phyloP scores from a whole-genome alignment of 164 flowering plant genomes.

The Vitis cinerea region DNA sequence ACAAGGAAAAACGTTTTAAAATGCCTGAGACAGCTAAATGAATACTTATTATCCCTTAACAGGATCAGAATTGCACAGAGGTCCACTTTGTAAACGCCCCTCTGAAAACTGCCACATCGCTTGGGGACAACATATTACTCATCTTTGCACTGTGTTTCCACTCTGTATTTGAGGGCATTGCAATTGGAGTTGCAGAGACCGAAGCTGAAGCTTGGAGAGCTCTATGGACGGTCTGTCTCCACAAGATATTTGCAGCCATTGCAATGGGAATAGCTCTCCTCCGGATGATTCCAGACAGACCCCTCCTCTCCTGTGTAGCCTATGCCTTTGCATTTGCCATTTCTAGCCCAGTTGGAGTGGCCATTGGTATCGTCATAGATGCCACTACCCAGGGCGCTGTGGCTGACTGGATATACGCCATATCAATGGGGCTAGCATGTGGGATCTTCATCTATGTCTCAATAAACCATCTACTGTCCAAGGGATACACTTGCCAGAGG shows the following conservation, averaged over 20 bases:
- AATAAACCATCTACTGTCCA: conserved; percentile 59
- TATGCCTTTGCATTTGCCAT: conserved; percentile 76
- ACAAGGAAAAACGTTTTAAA: no score
- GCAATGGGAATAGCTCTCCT: conserved; percentile 84
- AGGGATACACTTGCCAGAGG: conserved; percentile 45
- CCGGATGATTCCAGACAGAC: conserved; percentile 65
- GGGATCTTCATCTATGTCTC: conserved; percentile 73
- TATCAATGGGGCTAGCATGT: conserved; percentile 76
- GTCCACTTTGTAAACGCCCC: conserved; percentile 11
- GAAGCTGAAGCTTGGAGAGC: conserved; percentile 73
- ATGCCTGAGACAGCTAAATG: not conserved
- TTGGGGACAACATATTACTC: conserved; percentile 63
- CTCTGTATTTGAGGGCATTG: conserved; percentile 78
- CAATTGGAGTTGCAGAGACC: conserved; percentile 75
- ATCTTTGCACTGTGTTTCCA: conserved; percentile 71
- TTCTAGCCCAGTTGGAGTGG: conserved; percentile 73
- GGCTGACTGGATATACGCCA: conserved; percentile 79
- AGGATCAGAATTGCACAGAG: conserved; percentile 17
- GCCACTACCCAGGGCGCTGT: conserved; percentile 62
- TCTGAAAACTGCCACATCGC: conserved; percentile 31
- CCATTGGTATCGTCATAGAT: conserved; percentile 71
- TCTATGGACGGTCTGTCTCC: conserved; percentile 66
- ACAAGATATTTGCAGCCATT: conserved; percentile 75
- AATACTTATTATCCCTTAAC: conserved; percentile 9
- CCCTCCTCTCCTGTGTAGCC: conserved; percentile 47